phyloP scores from a whole-genome alignment of 805 yeast genomes.

The Nakazawaea wyomingensis region DNA sequence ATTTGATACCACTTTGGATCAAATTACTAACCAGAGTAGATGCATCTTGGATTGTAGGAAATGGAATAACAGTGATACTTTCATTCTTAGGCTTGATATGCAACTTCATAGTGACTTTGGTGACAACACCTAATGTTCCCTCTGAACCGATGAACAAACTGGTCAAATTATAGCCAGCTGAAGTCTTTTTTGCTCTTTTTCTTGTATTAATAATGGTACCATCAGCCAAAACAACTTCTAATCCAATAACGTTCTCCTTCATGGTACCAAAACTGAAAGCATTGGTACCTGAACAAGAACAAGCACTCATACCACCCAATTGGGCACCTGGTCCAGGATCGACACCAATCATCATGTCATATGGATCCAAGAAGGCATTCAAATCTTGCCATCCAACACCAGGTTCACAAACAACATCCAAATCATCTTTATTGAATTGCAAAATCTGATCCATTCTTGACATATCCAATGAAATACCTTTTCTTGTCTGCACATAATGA shows the following conservation, averaged over 20 bases:
- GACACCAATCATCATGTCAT: slow-evolving; percentile 52
- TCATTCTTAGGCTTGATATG: slow-evolving; percentile 49
- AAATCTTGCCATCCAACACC: slow-evolving; percentile 68
- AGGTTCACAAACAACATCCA: slow-evolving; percentile 60
- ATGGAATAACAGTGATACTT: slow-evolving; percentile 58
- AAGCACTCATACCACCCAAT: slow-evolving; percentile 73
- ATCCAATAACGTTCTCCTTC: slow-evolving; percentile 64
- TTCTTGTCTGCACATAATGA: slow-evolving; percentile 55
- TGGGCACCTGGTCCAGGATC: slow-evolving; percentile 77
- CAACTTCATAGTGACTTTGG: slow-evolving; percentile 51
- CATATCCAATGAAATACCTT: slow-evolving; percentile 48
- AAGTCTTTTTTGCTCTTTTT: slow-evolving; percentile 63
- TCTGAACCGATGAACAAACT: slow-evolving; percentile 66
- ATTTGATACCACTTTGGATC: slow-evolving; percentile 53
- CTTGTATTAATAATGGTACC: slow-evolving; percentile 68
- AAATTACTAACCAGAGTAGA: slow-evolving; percentile 53
- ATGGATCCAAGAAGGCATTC: slow-evolving; percentile 38
- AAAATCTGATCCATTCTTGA: slow-evolving; percentile 47
- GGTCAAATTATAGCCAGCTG: slow-evolving; percentile 72
- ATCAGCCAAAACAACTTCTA: slow-evolving; percentile 72
- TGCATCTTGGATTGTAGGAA: slow-evolving; percentile 55
- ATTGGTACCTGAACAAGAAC: slow-evolving; percentile 74
- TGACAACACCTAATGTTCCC: slow-evolving; percentile 60
- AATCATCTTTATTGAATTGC: slow-evolving; percentile 46
- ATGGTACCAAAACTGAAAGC: slow-evolving; percentile 75